Base-by-base conservation (phyloP, 345 rosid species). In the Lepidium aucheri region DNA sequence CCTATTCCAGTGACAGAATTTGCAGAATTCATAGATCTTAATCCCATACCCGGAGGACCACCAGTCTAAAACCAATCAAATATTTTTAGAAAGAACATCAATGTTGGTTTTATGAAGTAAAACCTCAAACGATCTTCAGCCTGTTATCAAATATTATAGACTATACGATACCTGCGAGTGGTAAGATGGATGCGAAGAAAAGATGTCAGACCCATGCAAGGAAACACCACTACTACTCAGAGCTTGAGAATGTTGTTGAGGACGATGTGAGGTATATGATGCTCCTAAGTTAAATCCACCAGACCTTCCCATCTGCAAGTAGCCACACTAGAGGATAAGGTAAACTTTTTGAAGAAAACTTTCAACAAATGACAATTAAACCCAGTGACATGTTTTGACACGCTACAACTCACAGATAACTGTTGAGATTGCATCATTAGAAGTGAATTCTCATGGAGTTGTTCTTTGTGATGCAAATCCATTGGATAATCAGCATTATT, bases 371-470 rank as follows among this genome's bases (percentile, higher is more conserved):
- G 57, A 12, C 32, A 57, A 58, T 24, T 28, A 73, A 66, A 35
- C 14, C 42, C 60, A 53, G 53, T 57, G 57, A 52, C 22, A 62
- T 34, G 38, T 53, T 26, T 55, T 35, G 11, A 67, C 33, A 57
- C 9, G 43, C 60, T 30, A 46, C 22, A 44, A 75, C 98, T 80
- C 77, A 94, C 99, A 54, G 90, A 82, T 74, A 86, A 93, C 72
- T 86, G 96, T 79, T 93, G 98, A 70, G 96, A 85, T 76, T 88
- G 98, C 95, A 93, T 88, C 95, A 90, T 80, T 43, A 89, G 81
- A 73, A 85, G 69, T 9, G 97, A 53, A 77, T 82, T 93, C 51
- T 93, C 96, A 78, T 88, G 96, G 76, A 87, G 81, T 79, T 90
- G 90, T 53, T 93, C 99, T 74, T 93, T 88, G 74, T 84, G 96